These are phyloP conservation scores for Alternaria ventricosa DNA, from an alignment of 2,329 filamentous ascomycete genomes.

Conservation along the genomic window DNA sequence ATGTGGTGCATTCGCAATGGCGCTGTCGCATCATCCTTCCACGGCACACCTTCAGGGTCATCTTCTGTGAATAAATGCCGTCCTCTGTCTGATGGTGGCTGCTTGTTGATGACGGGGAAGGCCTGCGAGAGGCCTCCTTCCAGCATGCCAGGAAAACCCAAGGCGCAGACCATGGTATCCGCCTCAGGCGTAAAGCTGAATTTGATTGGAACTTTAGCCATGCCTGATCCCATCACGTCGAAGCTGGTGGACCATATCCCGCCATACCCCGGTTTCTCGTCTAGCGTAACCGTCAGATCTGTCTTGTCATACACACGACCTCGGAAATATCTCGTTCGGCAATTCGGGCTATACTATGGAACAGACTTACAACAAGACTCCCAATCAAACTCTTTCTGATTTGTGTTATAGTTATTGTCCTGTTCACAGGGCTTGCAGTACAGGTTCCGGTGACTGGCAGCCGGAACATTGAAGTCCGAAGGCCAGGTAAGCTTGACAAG, in stretches of 20 bases:
- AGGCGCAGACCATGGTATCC: background rate
- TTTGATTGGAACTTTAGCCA: background rate
- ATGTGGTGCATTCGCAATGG: background rate
- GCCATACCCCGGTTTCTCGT: background rate
- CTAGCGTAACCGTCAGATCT: background rate
- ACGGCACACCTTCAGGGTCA: background rate
- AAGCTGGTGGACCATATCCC: background rate
- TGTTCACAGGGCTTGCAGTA: background rate
- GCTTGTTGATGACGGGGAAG: background rate
- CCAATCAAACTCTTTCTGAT: background rate
- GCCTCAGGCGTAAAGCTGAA: background rate
- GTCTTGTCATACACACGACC: too few species aligned
- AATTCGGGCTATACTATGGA: background rate
- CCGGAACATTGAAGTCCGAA: background rate
- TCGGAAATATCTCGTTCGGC: background rate
- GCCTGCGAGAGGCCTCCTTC: background rate
- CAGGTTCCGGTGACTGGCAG: background rate
- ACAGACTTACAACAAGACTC: background rate
- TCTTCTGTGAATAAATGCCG: background rate
- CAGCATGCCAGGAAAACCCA: background rate
- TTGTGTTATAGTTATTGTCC: background rate
- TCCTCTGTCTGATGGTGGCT: background rate
- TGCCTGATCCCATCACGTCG: background rate
- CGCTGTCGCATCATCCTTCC: too few species aligned
- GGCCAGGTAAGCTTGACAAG: background rate